Percentiles rank a stretch among this genome's conserved stretches.
These are phyloP conservation scores for Pontederia paniculata DNA, from an alignment of 176 grass and related monocot genomes.

Conservation along the genomic window DNA sequence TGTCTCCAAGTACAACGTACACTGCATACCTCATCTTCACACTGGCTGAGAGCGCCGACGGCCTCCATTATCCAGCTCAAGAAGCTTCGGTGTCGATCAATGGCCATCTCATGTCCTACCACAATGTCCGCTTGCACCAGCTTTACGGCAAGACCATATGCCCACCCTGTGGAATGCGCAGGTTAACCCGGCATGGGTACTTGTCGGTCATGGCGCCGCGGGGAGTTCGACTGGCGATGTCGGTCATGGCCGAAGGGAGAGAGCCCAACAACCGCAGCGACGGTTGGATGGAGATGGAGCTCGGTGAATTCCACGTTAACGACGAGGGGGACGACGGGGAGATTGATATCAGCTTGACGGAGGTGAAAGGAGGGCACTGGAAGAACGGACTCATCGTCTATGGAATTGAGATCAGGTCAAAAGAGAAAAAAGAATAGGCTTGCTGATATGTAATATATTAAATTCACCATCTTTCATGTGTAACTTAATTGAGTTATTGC, in stretches of 20 bases:
- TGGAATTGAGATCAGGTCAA: constrained; percentile 60
- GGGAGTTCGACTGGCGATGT: not conserved
- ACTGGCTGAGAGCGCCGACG: not conserved
- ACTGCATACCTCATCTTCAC: constrained; percentile 43
- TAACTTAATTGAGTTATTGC: no score
- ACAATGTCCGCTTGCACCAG: not conserved
- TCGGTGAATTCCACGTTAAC: constrained; percentile 34
- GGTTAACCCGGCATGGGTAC: not conserved
- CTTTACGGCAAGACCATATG: not conserved
- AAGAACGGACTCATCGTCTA: constrained; percentile 48
- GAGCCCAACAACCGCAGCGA: constrained; percentile 14
- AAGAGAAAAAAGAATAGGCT: not conserved
- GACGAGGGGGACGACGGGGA: constrained; percentile 28
- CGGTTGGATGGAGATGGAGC: constrained; percentile 52
- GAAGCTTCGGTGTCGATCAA: constrained; percentile 6
- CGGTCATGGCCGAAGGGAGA: not conserved
- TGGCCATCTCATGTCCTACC: not conserved
- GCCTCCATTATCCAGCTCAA: constrained; percentile 13
- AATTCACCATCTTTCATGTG: not conserved
- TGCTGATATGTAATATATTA: no score
- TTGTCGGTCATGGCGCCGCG: not conserved
- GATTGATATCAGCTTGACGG: constrained; percentile 31
- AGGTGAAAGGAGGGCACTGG: constrained; percentile 15
- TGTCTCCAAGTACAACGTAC: constrained; percentile 30
- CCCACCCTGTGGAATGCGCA: not conserved